Conservation (phyloP, 768 basidiomycete species). For the Phlegmacium glaucopus region DNA sequence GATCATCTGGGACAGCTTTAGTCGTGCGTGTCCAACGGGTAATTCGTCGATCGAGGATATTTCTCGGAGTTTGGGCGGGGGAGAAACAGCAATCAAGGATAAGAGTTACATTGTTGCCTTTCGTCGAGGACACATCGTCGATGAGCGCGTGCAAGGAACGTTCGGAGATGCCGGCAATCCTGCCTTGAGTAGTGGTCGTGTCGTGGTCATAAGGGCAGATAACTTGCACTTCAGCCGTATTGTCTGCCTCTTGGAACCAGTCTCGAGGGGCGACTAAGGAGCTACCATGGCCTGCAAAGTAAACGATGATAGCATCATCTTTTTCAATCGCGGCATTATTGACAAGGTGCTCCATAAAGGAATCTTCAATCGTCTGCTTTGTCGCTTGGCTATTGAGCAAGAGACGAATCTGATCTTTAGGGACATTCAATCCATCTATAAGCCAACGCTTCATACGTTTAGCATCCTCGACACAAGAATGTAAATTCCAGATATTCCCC, state of each 20-base stretch:
- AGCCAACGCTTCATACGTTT: slow-evolving; percentile 57
- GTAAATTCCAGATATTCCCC: slow-evolving; percentile 59
- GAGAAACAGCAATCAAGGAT: slow-evolving; percentile 67
- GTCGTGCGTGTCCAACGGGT: slow-evolving; percentile 59
- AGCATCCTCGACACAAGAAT: slow-evolving; percentile 64
- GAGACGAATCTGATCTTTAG: slow-evolving; percentile 52
- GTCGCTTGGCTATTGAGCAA: slow-evolving; percentile 60
- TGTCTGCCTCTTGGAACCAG: slow-evolving; percentile 49
- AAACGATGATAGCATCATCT: slow-evolving; percentile 65
- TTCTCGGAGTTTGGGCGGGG: slow-evolving; percentile 32
- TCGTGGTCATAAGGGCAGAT: slow-evolving; percentile 69
- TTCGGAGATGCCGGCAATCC: slow-evolving; percentile 64
- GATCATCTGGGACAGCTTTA: slow-evolving; percentile 52
- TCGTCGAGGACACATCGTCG: slow-evolving; percentile 47
- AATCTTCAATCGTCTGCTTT: slow-evolving; percentile 56
- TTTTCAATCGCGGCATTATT: slow-evolving; percentile 56
- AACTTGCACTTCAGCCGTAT: slow-evolving; percentile 43
- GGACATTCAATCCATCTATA: slow-evolving; percentile 51
- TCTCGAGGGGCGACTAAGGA: slow-evolving; percentile 50
- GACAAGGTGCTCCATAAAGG: slow-evolving; percentile 58
- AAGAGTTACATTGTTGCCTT: slow-evolving; percentile 69
- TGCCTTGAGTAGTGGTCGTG: slow-evolving; percentile 40
- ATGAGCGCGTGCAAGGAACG: slow-evolving; percentile 62
- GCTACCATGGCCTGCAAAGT: slow-evolving; percentile 76
- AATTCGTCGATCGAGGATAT: slow-evolving; percentile 41